A percentile compares a stretch with the other conserved stretches of the same genome.
These are phyloP conservation scores for Trichoderma breve DNA, from an alignment of 2,329 filamentous ascomycete genomes.

Conservation along the genomic window DNA sequence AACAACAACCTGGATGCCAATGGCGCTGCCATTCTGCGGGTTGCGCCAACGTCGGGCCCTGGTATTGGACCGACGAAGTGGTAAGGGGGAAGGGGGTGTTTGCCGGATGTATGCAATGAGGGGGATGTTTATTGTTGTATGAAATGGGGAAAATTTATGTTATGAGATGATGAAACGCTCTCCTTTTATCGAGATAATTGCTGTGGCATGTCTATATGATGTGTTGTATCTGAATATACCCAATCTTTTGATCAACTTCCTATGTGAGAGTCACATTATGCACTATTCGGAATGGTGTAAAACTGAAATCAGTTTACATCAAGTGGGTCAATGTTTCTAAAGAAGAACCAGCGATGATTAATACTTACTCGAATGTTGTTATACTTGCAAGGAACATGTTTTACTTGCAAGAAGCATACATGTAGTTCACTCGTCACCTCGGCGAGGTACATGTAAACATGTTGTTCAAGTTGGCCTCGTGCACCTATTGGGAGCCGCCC, in stretches of 20 bases:
- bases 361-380: neutral
- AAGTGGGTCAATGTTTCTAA: neutral
- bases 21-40: conserved; percentile 26
- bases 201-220: neutral
- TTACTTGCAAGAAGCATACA: neutral
- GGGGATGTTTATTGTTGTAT: neutral
- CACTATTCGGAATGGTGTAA: neutral
- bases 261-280: neutral
- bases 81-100: neutral
- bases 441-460: too few relatives aligned
- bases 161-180: neutral
- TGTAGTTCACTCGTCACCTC: too few relatives aligned
- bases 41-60: neutral
- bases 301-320: neutral
- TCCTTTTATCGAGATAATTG: neutral
- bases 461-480: too few relatives aligned
- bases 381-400: too few relatives aligned
- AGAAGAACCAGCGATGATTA: neutral
- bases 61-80: conserved; percentile 12
- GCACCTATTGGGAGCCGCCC: too few relatives aligned
- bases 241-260: neutral
- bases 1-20: conserved; percentile 34
- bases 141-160: neutral
- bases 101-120: neutral
- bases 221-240: conserved; percentile 8